Evolutionary conservation across 129 eudicot genomes (phyloP).

Genomic region (Dittrichia graveolens): DNA sequence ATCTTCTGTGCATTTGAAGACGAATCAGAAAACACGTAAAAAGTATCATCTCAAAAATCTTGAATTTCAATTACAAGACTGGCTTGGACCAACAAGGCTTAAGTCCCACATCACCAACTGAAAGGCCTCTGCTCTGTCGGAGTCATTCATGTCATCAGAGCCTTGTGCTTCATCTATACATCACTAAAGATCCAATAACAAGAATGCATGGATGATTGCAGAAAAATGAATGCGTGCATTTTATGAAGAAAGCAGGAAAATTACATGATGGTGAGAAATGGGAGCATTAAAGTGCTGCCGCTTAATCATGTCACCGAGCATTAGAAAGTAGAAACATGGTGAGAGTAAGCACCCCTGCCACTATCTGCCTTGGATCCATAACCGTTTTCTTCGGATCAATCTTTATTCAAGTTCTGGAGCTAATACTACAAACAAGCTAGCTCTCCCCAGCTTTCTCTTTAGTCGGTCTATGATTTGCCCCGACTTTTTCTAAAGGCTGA

Average conservation of each 20-base stretch:
- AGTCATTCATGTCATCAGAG: conserved; percentile 44
- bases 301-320: conserved; percentile 94
- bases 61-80: conserved; percentile 7
- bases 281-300: conserved; percentile 74
- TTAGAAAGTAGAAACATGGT: conserved; percentile 95
- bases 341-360: conserved; percentile 82
- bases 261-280: conserved; percentile 50
- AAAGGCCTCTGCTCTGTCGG: conserved; percentile 48
- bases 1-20: conserved; percentile 43
- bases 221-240: background rate
- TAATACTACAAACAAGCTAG: too few relatives aligned
- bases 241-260: background rate
- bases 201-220: background rate
- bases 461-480: too few relatives aligned
- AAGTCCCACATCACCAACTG: conserved; percentile 40
- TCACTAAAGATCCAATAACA: background rate
- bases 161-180: conserved; percentile 37
- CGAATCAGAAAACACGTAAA: background rate
- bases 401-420: too few relatives aligned
- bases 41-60: too few relatives aligned
- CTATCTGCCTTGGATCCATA: conserved; percentile 83
- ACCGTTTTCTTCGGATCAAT: conserved; percentile 47
- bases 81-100: conserved; percentile 87
- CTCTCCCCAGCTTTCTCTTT: too few relatives aligned
- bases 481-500: too few relatives aligned